Evolutionary conservation across 495 filamentous ascomycete species (phyloP).

Genomic region (Tuber magnatum): DNA sequence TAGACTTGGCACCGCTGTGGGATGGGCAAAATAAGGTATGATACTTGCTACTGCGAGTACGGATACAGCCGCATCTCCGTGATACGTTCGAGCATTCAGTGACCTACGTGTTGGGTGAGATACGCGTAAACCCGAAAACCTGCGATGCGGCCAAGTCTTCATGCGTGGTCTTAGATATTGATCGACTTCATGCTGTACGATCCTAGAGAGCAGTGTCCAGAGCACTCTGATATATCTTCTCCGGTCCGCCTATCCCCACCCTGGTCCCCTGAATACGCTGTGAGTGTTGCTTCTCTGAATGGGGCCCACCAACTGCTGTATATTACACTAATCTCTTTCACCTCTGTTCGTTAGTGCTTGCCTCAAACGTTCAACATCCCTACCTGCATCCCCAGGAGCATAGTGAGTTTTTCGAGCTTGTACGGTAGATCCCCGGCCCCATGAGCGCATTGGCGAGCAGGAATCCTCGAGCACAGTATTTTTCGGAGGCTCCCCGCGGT

Average conservation of each 20-base stretch:
- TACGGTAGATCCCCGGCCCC: neutral
- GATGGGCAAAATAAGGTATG: neutral
- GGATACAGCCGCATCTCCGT: neutral
- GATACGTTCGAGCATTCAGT: neutral
- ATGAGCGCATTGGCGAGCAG: neutral
- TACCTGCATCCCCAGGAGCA: neutral
- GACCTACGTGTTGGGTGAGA: neutral
- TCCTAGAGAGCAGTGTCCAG: no score
- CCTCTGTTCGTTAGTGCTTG: no score
- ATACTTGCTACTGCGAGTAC: neutral
- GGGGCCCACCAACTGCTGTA: no score
- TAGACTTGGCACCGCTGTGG: neutral
- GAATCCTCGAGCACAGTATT: neutral
- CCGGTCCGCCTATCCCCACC: no score
- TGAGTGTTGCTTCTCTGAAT: neutral
- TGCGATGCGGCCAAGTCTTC: neutral
- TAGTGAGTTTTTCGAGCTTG: neutral
- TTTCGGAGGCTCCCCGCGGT: neutral
- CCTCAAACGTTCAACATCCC: neutral
- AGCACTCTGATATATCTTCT: no score
- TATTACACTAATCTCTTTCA: no score
- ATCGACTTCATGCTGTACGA: no score
- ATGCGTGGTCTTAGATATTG: neutral
- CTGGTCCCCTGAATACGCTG: neutral
- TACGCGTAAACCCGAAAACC: neutral